These are phyloP conservation scores for Fusarium sp. DNA, from an alignment of 2,329 filamentous ascomycete genomes.

Conservation along the genomic window DNA sequence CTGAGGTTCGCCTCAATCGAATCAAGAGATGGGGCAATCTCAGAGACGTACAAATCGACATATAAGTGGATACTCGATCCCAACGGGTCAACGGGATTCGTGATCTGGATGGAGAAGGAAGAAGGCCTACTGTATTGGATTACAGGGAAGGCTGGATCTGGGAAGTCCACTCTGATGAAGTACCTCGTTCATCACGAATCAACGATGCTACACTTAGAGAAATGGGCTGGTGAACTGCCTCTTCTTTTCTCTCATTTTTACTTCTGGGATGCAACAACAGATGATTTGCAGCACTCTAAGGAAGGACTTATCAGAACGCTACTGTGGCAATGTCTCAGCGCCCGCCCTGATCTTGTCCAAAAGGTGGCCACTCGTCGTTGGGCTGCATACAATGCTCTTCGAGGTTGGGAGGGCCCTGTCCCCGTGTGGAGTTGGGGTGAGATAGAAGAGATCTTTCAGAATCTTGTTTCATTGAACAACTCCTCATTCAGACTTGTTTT, in stretches of 20 bases:
- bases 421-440: fast-evolving
- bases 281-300: fast-evolving
- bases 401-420: fast-evolving
- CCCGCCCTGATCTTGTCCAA: neutral
- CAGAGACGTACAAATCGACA: fast-evolving
- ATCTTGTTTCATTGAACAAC: fast-evolving
- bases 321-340: neutral
- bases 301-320: fast-evolving
- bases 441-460: fast-evolving
- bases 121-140: neutral
- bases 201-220: fast-evolving
- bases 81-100: fast-evolving
- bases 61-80: no score
- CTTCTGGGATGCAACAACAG: neutral
- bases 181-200: fast-evolving
- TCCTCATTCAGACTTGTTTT: fast-evolving
- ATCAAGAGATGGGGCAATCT: fast-evolving
- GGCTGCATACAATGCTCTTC: neutral
- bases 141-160: neutral
- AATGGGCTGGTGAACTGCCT: neutral
- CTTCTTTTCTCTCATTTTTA: neutral
- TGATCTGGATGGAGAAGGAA: fast-evolving
- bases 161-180: neutral
- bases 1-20: fast-evolving
- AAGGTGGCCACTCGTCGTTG: fast-evolving